phyloP scores from a whole-genome alignment of 176 grass and related monocot species.

The Poa pratensis region DNA sequence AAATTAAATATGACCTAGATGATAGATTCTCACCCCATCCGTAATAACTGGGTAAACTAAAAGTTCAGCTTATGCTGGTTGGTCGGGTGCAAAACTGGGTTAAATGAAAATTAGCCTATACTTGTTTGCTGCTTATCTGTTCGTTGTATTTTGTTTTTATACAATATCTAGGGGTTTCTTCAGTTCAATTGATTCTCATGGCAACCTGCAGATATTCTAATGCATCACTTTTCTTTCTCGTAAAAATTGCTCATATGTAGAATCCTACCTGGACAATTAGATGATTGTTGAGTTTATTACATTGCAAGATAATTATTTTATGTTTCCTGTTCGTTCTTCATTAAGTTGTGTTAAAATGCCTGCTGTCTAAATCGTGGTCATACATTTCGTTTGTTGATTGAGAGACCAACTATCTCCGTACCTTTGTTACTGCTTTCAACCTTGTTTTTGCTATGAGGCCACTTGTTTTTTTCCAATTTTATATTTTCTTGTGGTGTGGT shows the following conservation, averaged over 20 bases:
- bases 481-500: neutral
- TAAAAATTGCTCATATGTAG: neutral
- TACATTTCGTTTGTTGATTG: neutral
- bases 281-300: neutral
- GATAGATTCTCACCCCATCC: neutral
- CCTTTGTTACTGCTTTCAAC: neutral
- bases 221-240: neutral
- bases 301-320: neutral
- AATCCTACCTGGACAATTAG: neutral
- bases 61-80: neutral
- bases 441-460: neutral
- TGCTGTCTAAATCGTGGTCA: neutral
- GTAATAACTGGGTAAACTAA: neutral
- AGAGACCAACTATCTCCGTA: neutral
- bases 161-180: neutral
- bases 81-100: neutral
- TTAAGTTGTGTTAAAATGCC: neutral
- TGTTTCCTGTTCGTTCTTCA: neutral
- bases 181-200: neutral
- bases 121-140: neutral
- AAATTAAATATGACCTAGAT: neutral
- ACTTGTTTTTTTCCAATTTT: neutral
- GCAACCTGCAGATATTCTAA: neutral
- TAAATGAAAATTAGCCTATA: constrained; percentile 27
- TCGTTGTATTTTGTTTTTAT: neutral